These are phyloP conservation scores for Barbatosphaeria neglecta DNA, from an alignment of 495 filamentous ascomycete genomes.

Conservation along the genomic window DNA sequence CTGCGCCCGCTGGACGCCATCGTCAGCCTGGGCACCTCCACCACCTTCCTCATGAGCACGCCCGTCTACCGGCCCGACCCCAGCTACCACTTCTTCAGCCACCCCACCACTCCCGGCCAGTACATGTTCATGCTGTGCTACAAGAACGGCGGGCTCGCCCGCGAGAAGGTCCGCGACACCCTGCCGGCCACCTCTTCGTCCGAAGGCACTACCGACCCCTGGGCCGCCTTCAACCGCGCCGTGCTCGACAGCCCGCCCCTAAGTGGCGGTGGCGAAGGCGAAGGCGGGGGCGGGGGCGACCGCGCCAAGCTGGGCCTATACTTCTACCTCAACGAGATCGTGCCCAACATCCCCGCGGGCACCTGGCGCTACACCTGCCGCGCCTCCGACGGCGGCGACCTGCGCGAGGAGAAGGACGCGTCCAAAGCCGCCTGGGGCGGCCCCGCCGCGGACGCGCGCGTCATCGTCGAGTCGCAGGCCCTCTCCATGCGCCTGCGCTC, in stretches of 20 bases:
- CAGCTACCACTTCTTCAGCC: conserved; percentile 81
- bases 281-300: conserved; percentile 39
- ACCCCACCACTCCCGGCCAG: conserved; percentile 67
- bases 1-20: conserved; percentile 81
- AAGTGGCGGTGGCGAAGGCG: conserved; percentile 40
- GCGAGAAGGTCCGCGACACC: conserved; percentile 74
- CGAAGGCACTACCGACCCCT: conserved; percentile 39
- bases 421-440: no score
- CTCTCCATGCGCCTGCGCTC: conserved; percentile 80
- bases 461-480: conserved; percentile 88
- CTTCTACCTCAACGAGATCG: conserved; percentile 92
- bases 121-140: conserved; percentile 99
- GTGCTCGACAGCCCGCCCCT: conserved; percentile 55
- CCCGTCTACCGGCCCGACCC: conserved; percentile 80
- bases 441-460: conserved; percentile 56
- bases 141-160: conserved; percentile 91
- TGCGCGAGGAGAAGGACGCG: conserved; percentile 31
- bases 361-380: conserved; percentile 73
- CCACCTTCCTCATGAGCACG: conserved; percentile 94
- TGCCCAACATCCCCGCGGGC: conserved; percentile 73
- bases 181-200: conserved; percentile 27
- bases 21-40: conserved; percentile 86
- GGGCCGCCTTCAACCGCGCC: conserved; percentile 66
- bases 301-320: conserved; percentile 75
- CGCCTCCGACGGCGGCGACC: conserved; percentile 28